Conservation (phyloP, 352 stramenopile genomes). For the Phytophthora tentaculata region DNA sequence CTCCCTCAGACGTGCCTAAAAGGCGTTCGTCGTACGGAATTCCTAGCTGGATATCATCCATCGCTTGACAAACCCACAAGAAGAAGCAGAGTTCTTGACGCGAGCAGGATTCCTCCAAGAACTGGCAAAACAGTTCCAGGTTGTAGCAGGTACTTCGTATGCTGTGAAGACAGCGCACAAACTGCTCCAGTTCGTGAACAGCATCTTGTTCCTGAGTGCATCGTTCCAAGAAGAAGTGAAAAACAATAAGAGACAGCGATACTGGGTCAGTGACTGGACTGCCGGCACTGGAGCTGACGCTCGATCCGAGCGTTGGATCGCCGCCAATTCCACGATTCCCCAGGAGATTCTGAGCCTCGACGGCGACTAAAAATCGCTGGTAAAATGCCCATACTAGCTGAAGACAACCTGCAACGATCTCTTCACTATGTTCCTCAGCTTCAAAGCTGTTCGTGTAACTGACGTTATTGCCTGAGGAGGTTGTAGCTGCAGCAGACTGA, state of each 20-base stretch:
- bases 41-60: conserved; percentile 51
- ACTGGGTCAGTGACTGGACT: conserved; percentile 12
- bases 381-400: conserved; percentile 65
- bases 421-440: conserved; percentile 17
- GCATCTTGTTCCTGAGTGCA: conserved; percentile 41
- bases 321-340: conserved; percentile 18
- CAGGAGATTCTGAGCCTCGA: conserved; percentile 46
- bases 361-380: conserved; percentile 59
- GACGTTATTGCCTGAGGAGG: neutral
- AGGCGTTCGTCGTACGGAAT: conserved; percentile 50
- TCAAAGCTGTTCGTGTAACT: conserved; percentile 1
- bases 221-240: conserved; percentile 69
- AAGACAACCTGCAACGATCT: conserved; percentile 27
- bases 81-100: conserved; percentile 59
- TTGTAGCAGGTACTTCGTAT: conserved; percentile 37
- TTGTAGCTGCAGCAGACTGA: conserved; percentile 17
- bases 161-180: conserved; percentile 45
- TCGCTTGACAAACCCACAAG: conserved; percentile 59
- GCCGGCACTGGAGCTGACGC: conserved; percentile 4
- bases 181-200: conserved; percentile 37
- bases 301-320: conserved; percentile 10
- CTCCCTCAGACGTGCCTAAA: neutral
- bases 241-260: conserved; percentile 42
- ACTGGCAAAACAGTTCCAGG: conserved; percentile 65
- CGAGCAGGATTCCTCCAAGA: conserved; percentile 46